Evolutionary conservation across 129 eudicot species (phyloP), one percentile per base, ranked within the genome.

Genomic region (Glebionis coronaria): DNA sequence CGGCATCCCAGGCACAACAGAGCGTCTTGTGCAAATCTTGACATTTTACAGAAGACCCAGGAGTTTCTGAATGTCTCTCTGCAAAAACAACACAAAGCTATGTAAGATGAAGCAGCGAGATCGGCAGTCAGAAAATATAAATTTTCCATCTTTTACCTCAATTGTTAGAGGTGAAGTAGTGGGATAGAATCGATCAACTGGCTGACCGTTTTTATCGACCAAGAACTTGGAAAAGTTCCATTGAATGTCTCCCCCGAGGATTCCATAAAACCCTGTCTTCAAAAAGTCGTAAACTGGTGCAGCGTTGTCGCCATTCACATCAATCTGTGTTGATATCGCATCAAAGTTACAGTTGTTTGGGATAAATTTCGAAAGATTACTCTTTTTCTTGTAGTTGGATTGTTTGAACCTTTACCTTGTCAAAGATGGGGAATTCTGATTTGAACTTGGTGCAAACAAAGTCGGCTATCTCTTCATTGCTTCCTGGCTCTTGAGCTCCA

Each of bases 211-310:
- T 73, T 78, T 85, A 64, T 83, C 90, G 7, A 91, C 90, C 76
- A 91, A 83, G 61, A 91, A 91, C 81, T 91, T 91, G 29, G 94
- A 87, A 27, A 91, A 91, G 67, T 91, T 91, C 97, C 97, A 91
- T 69, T 91, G 95, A 69, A 91, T 69, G 55, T 88, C 86, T 62
- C 87, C 97, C 9, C 90, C 90, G 3, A 91, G 71, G 42, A 91
- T 81, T 56, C 96, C 97, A 81, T 88, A 87, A 63, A 83, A 82
- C 9, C 96, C 95, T 19, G 76, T 61, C 70, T 88, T 91, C 83
- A 91, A 72, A 70, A 91, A 88, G 83, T 79, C 75, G 57, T 88
- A 91, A 23, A 91, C 61, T 12, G 97, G 96, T 65, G 96, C 85
- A 55, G 94, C 65, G 12, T 75, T 68, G 0, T 82, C 79, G 9